Evolutionary conservation across 805 yeast species (phyloP).

Genomic region (Maudiozyma serrabonitensis): DNA sequence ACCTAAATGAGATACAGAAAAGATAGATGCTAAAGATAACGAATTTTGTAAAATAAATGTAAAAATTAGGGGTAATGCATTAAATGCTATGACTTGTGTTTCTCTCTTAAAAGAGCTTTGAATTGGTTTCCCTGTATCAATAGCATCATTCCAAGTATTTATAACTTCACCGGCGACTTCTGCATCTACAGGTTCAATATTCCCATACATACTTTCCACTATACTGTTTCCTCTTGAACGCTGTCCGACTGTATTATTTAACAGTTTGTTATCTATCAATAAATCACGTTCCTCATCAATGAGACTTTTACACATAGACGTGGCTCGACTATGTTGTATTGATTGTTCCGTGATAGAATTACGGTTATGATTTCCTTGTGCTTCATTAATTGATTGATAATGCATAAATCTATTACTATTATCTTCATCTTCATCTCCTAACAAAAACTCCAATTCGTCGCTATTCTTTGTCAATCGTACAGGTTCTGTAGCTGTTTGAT

Average conservation of each 20-base stretch:
- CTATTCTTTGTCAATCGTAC: background rate
- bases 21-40: conserved; percentile 64
- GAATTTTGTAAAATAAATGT: conserved; percentile 67
- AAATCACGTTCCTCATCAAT: conserved; percentile 27
- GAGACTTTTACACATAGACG: conserved; percentile 14
- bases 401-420: background rate
- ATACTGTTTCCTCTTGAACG: conserved; percentile 1
- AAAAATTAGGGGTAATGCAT: conserved; percentile 52
- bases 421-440: background rate
- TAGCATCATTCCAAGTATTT: conserved; percentile 25
- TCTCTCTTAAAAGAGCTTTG: conserved; percentile 33
- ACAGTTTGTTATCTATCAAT: conserved; percentile 24
- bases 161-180: conserved; percentile 15
- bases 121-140: conserved; percentile 23
- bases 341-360: background rate
- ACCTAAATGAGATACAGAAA: conserved; percentile 68
- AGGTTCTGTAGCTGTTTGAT: background rate
- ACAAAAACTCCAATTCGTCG: background rate
- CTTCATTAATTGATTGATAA: background rate
- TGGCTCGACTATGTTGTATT: background rate
- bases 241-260: conserved; percentile 1
- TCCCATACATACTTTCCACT: conserved; percentile 9
- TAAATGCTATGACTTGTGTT: conserved; percentile 32
- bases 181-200: conserved; percentile 2
- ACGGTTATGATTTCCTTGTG: conserved; percentile 1